Evolutionary conservation across 2,329 filamentous ascomycete species (phyloP), one percentile per base, ranked within the genome.

Genomic region (Lasiodiplodia sp.): DNA sequence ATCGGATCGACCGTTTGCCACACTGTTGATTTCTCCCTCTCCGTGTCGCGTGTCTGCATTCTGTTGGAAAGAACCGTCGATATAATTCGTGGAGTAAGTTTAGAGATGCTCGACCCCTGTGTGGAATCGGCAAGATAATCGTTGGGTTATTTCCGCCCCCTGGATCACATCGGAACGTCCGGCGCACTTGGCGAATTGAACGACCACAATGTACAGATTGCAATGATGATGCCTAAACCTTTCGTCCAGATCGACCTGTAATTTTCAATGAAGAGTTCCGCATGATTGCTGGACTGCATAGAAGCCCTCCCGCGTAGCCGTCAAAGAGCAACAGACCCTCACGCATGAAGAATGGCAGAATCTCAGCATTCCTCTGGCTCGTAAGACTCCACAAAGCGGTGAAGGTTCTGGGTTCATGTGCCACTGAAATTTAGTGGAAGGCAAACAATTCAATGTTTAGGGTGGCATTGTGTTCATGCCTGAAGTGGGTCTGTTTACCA

Each of bases 61-160:
- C 11, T 47, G 44, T 16, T 47, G 18, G n/a, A 21, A n/a, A n/a
- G 44, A 8, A 47, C 4, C n/a, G 44, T 21, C 44, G 44, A 37
- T 34, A 31, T 34, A n/a, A 56, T 56, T 56, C 21, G 53, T 34
- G 18, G 53, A 31, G 25, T n/a, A 47, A 47, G 44, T n/a, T 47
- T n/a, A n/a, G 44, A 47, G 44, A 47, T 47, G n/a, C 44, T n/a
- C 7, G 44, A 21, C 44, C 44, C 44, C 44, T 47, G 44, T 47
- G 44, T n/a, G 44, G 44, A 47, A 47, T 47, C 44, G 44, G 44
- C 44, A 47, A n/a, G 44, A 47, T 47, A 47, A n/a, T n/a, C 44
- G 44, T 47, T 47, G 44, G 44, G 44, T 47, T 47, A 47, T 47
- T 47, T 47, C 44, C 44, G 44, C 44, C 44, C 44, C 44, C 44